These are phyloP conservation scores for Nothophytophthora sp. DNA, from an alignment of 352 stramenopile species.

Conservation along the genomic window DNA sequence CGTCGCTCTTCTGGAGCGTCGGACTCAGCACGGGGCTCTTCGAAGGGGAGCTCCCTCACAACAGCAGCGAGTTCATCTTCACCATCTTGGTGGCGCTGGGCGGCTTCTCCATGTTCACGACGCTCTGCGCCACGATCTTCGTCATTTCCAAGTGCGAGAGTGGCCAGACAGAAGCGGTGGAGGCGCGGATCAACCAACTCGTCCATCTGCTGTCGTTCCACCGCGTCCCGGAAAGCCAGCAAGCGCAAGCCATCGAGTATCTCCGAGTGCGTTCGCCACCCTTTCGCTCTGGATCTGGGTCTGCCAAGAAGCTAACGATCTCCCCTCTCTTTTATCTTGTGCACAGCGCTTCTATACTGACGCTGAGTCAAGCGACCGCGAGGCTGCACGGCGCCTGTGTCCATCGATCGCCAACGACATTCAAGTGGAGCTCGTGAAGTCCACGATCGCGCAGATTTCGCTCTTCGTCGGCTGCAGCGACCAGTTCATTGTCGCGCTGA, in stretches of 20 bases:
- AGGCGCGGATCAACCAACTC: conserved; percentile 74
- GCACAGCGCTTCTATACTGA: conserved; percentile 65
- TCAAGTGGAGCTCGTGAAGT: conserved; percentile 65
- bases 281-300: neutral
- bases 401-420: conserved; percentile 77
- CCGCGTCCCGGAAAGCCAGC: conserved; percentile 51
- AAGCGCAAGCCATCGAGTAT: conserved; percentile 69
- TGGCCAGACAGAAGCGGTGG: conserved; percentile 51
- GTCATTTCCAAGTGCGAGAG: conserved; percentile 82
- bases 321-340: neutral
- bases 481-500: conserved; percentile 60
- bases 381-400: conserved; percentile 68
- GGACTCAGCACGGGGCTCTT: conserved; percentile 69
- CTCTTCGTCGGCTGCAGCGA: conserved; percentile 61
- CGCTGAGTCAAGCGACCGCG: conserved; percentile 68
- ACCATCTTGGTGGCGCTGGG: conserved; percentile 63
- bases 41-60: conserved; percentile 61
- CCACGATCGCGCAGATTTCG: conserved; percentile 48
- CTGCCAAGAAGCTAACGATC: neutral
- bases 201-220: conserved; percentile 75
- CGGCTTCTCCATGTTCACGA: conserved; percentile 73
- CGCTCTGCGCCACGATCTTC: conserved; percentile 74
- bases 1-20: conserved; percentile 68
- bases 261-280: conserved; percentile 35
- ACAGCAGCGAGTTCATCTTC: conserved; percentile 58